Evolutionary conservation across 257 asterid species (phyloP).

Genomic region (Solanum pimpinellifolium): DNA sequence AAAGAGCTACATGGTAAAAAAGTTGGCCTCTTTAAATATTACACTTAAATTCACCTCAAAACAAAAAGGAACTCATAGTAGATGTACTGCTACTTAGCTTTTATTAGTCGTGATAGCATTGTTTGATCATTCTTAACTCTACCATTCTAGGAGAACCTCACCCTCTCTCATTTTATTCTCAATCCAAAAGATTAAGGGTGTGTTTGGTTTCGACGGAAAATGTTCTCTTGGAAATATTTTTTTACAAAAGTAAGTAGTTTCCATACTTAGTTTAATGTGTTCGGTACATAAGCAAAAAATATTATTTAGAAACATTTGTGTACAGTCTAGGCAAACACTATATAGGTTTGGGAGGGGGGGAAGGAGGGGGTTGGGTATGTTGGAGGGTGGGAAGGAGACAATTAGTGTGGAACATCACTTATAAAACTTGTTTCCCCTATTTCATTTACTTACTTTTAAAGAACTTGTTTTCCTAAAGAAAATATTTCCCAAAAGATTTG

Average conservation of each 20-base stretch:
- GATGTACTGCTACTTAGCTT: neutral
- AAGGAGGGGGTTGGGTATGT: no score
- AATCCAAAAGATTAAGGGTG: neutral
- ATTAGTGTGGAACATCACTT: no score
- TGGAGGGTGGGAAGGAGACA: no score
- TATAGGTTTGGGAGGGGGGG: no score
- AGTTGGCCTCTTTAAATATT: neutral
- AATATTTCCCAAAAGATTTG: no score
- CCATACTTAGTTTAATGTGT: neutral
- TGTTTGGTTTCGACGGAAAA: neutral
- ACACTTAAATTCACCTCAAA: neutral
- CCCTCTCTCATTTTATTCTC: neutral
- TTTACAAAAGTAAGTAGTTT: neutral
- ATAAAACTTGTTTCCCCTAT: no score
- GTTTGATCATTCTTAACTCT: neutral
- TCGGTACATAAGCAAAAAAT: no score
- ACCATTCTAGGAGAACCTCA: neutral
- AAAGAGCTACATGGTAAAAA: neutral
- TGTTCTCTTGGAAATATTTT: neutral
- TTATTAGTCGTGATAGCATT: neutral
- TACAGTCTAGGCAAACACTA: no score
- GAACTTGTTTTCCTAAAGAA: no score
- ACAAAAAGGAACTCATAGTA: neutral
- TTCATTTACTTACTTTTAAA: no score
- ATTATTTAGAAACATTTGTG: no score